These are phyloP conservation scores for Colletotrichum endophyticum DNA, from an alignment of 2,329 filamentous ascomycete species.

Conservation along the genomic window DNA sequence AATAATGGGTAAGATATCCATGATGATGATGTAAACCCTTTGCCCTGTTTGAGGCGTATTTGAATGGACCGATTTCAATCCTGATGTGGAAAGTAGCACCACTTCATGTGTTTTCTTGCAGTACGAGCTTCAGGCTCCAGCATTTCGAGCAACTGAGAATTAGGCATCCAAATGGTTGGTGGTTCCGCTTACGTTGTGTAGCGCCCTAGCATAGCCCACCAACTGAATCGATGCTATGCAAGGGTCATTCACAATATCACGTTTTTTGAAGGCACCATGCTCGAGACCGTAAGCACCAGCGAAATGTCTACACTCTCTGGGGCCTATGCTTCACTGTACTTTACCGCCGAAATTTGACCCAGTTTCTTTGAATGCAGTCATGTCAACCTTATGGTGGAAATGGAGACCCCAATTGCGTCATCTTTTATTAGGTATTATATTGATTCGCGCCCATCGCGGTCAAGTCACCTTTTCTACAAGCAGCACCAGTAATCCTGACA, in stretches of 20 bases:
- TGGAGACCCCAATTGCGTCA: not conserved
- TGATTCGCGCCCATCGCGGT: not conserved
- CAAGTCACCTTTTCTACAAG: not conserved
- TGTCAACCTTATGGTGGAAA: not conserved
- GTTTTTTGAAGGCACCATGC: not conserved
- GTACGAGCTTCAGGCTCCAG: not conserved
- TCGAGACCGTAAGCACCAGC: not conserved
- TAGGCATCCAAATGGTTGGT: not conserved
- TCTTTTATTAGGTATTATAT: not conserved
- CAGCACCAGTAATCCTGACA: not conserved
- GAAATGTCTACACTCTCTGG: not conserved
- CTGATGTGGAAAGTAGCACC: not conserved
- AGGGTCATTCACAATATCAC: not conserved
- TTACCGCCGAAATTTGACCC: accelerated
- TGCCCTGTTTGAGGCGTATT: accelerated
- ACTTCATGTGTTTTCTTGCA: accelerated
- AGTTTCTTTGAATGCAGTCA: not conserved
- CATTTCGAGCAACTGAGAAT: not conserved
- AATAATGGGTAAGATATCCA: not conserved
- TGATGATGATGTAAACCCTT: not conserved
- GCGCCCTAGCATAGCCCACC: not conserved
- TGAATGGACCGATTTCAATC: accelerated
- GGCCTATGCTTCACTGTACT: not conserved
- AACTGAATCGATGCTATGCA: not conserved
- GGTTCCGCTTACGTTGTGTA: not conserved